Percentiles rank a stretch among this genome's conserved stretches.
phyloP scores from a whole-genome alignment of 1,284 basidiomycete genomes.

The Schizopora paradoxa region DNA sequence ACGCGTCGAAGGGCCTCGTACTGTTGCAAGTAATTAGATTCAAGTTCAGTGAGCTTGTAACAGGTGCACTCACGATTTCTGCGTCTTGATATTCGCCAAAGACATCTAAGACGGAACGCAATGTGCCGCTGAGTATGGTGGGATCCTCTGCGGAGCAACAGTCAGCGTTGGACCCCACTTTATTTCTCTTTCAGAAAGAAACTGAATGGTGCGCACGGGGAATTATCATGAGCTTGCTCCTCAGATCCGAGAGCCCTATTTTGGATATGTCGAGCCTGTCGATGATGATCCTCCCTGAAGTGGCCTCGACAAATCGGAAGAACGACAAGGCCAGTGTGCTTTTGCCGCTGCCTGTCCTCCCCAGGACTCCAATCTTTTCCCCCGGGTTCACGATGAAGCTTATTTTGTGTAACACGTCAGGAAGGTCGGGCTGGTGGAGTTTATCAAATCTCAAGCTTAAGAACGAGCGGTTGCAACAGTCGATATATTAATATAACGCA shows the following conservation, averaged over 20 bases:
- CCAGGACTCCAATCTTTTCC: constrained; percentile 85
- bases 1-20: constrained; percentile 86
- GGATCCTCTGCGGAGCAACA: constrained; percentile 79
- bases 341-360: constrained; percentile 77
- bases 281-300: constrained; percentile 75
- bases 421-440: constrained; percentile 77
- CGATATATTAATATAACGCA: constrained; percentile 35
- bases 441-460: constrained; percentile 5
- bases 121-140: constrained; percentile 80
- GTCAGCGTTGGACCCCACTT: too few species aligned
- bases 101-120: constrained; percentile 85
- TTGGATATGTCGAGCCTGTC: constrained; percentile 85
- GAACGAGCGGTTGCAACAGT: background rate
- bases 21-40: constrained; percentile 32
- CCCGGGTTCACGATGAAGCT: constrained; percentile 74
- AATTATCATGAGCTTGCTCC: constrained; percentile 85
- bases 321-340: constrained; percentile 88
- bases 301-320: constrained; percentile 93
- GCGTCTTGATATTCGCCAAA: constrained; percentile 85
- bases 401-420: constrained; percentile 80
- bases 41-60: background rate
- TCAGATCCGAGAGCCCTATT: constrained; percentile 85
- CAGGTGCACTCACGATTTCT: constrained; percentile 61
- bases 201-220: constrained; percentile 55
- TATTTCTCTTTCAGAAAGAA: background rate